Evolutionary conservation across 331 rosid genomes (phyloP).

Genomic region (Arachis monticola): DNA sequence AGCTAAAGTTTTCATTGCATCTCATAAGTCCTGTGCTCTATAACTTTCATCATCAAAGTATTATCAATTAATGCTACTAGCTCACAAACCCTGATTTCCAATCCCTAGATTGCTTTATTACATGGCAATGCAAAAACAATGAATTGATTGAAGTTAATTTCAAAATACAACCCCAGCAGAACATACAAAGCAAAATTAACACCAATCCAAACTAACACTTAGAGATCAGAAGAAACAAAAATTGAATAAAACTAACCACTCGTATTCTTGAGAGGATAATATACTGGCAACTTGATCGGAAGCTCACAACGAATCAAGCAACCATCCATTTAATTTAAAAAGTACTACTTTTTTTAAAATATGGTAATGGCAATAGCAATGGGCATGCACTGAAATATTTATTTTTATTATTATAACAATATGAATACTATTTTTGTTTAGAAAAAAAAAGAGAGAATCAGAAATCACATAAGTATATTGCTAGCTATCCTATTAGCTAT

Average conservation of each 20-base stretch:
- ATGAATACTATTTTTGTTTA: too few relatives aligned
- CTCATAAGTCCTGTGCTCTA: constrained; percentile 3
- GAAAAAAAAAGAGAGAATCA: too few relatives aligned
- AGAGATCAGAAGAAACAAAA: not conserved
- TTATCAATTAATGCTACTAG: constrained; percentile 14
- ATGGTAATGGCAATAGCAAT: too few relatives aligned
- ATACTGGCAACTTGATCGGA: constrained; percentile 71
- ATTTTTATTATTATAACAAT: too few relatives aligned
- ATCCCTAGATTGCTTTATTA: not conserved
- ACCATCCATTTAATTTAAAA: constrained; percentile 37
- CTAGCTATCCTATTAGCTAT: too few relatives aligned
- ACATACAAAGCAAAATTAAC: constrained; percentile 1
- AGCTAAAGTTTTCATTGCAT: constrained; percentile 30
- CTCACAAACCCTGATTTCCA: not conserved
- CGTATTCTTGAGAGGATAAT: constrained; percentile 54
- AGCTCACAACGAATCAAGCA: constrained; percentile 80
- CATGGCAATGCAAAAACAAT: not conserved
- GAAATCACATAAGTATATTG: too few relatives aligned
- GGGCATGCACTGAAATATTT: too few relatives aligned
- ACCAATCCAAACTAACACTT: not conserved
- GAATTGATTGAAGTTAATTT: not conserved
- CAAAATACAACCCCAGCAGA: constrained; percentile 13
- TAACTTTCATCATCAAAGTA: constrained; percentile 3
- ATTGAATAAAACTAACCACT: constrained; percentile 56
- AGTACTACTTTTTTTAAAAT: too few relatives aligned